A percentile compares a stretch with the other conserved stretches of the same genome.
These are phyloP conservation scores for Paecilomyces sp. DNA, from an alignment of 2,329 filamentous ascomycete genomes.

Conservation along the genomic window DNA sequence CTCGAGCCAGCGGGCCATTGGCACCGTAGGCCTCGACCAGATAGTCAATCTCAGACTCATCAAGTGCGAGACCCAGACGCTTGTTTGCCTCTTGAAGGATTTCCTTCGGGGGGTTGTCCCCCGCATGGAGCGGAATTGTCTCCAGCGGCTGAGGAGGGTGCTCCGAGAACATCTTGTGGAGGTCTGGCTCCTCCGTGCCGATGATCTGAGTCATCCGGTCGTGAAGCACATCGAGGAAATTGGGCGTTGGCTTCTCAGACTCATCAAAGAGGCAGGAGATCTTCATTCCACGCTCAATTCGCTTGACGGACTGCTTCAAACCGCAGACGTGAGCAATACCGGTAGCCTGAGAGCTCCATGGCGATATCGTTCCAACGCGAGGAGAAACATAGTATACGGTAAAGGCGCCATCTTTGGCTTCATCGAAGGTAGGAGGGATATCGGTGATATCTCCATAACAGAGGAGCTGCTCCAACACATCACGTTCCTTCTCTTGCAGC, in stretches of 20 bases:
- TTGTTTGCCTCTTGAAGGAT: slow-evolving; percentile 78
- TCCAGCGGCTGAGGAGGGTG: slow-evolving; percentile 58
- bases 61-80: slow-evolving; percentile 75
- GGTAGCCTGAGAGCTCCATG: slow-evolving; percentile 96
- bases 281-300: slow-evolving; percentile 80
- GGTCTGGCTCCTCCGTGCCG: slow-evolving; percentile 57
- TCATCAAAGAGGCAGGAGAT: slow-evolving; percentile 56
- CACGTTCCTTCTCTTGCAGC: slow-evolving; percentile 40
- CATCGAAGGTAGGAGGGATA: slow-evolving; percentile 33
- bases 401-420: slow-evolving; percentile 44
- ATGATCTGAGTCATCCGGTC: slow-evolving; percentile 95
- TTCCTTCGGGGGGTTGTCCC: slow-evolving; percentile 58
- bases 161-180: slow-evolving; percentile 73
- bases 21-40: slow-evolving; percentile 75
- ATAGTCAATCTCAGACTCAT: slow-evolving; percentile 86
- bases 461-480: slow-evolving; percentile 52
- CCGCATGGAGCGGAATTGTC: slow-evolving; percentile 66
- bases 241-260: slow-evolving; percentile 51
- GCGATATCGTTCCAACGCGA: slow-evolving; percentile 74
- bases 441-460: slow-evolving; percentile 53
- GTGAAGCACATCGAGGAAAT: slow-evolving; percentile 61
- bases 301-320: slow-evolving; percentile 60
- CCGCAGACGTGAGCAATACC: slow-evolving; percentile 91
- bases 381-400: slow-evolving; percentile 68
- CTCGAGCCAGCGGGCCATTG: slow-evolving; percentile 49